Conservation (phyloP, 2,329 filamentous ascomycete species). For the Hypoxylon sp. region DNA sequence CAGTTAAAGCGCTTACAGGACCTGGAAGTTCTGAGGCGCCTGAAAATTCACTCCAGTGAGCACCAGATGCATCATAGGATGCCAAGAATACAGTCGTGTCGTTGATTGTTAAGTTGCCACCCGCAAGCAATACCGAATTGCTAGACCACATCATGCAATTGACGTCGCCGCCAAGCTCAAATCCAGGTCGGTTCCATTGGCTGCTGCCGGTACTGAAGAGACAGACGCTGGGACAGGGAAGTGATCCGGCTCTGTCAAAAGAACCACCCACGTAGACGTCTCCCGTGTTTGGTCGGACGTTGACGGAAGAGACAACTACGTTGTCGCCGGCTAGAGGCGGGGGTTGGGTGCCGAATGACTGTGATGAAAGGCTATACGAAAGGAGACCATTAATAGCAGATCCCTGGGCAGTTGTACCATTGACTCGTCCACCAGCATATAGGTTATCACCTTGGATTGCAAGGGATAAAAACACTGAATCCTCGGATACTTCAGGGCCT, state of each 20-base stretch:
- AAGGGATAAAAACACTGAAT: slow-evolving; percentile 82
- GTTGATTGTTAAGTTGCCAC: slow-evolving; percentile 80
- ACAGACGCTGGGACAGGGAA: slow-evolving; percentile 87
- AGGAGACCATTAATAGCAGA: slow-evolving; percentile 79
- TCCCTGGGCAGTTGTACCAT: slow-evolving; percentile 73
- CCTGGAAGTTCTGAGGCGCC: slow-evolving; percentile 79
- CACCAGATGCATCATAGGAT: slow-evolving; percentile 77
- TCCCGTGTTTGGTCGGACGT: slow-evolving; percentile 75
- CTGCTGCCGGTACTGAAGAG: slow-evolving; percentile 77
- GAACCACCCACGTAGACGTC: slow-evolving; percentile 89
- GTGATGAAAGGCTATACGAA: slow-evolving; percentile 80
- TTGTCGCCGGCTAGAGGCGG: slow-evolving; percentile 79
- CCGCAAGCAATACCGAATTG: slow-evolving; percentile 79
- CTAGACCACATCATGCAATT: slow-evolving; percentile 82
- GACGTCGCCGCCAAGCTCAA: slow-evolving; percentile 78
- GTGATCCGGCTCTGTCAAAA: slow-evolving; percentile 85
- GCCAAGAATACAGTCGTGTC: slow-evolving; percentile 77
- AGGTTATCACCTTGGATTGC: slow-evolving; percentile 76
- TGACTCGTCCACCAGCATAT: slow-evolving; percentile 86
- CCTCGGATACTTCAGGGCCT: slow-evolving; percentile 73
- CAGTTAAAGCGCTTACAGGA: slow-evolving; percentile 80
- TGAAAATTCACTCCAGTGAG: slow-evolving; percentile 76
- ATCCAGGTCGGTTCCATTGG: slow-evolving; percentile 86
- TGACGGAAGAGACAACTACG: slow-evolving; percentile 82
- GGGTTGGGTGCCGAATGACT: slow-evolving; percentile 78